Percentiles rank a stretch among this genome's conserved stretches.
These are phyloP conservation scores for Lachancea quebecensis DNA, from an alignment of 805 yeast species.

Conservation along the genomic window DNA sequence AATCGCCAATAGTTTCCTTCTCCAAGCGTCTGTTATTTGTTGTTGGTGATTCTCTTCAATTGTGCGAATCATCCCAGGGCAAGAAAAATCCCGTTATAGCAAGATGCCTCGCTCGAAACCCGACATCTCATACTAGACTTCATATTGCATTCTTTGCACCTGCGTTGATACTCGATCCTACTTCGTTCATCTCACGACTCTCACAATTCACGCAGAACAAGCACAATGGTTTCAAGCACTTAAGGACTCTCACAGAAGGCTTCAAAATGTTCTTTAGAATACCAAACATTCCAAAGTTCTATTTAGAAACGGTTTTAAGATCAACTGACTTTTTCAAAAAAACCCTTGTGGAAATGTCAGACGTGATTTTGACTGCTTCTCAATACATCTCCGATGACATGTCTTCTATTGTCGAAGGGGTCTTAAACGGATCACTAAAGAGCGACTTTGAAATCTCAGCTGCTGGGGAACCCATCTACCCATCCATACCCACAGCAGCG, in stretches of 20 bases:
- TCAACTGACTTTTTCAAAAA: slow-evolving; percentile 31
- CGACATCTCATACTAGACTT: slow-evolving; percentile 15
- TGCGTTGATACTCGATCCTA: slow-evolving; percentile 28
- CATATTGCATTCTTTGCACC: slow-evolving; percentile 29
- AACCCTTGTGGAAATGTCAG: slow-evolving; percentile 24
- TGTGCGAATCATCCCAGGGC: slow-evolving; percentile 12
- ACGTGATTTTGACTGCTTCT: slow-evolving; percentile 19
- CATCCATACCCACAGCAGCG: not conserved
- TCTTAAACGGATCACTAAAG: slow-evolving; percentile 22
- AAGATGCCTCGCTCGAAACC: slow-evolving; percentile 16
- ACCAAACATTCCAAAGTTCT: slow-evolving; percentile 23
- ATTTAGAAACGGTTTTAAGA: slow-evolving; percentile 21
- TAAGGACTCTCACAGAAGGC: slow-evolving; percentile 34
- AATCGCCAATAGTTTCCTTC: slow-evolving; percentile 7
- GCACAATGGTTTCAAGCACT: slow-evolving; percentile 15
- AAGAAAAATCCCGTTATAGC: slow-evolving; percentile 14
- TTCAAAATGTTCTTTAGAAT: slow-evolving; percentile 30
- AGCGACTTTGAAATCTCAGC: slow-evolving; percentile 8
- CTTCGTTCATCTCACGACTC: slow-evolving; percentile 25
- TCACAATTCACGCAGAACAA: slow-evolving; percentile 12
- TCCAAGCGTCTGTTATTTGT: slow-evolving; percentile 6
- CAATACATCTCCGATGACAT: slow-evolving; percentile 22
- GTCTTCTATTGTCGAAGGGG: slow-evolving; percentile 20
- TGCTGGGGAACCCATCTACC: slow-evolving; percentile 1
- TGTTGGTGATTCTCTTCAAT: slow-evolving; percentile 8